phyloP scores from a whole-genome alignment of 2,329 filamentous ascomycete species.

The Scedosporium minutisporum region DNA sequence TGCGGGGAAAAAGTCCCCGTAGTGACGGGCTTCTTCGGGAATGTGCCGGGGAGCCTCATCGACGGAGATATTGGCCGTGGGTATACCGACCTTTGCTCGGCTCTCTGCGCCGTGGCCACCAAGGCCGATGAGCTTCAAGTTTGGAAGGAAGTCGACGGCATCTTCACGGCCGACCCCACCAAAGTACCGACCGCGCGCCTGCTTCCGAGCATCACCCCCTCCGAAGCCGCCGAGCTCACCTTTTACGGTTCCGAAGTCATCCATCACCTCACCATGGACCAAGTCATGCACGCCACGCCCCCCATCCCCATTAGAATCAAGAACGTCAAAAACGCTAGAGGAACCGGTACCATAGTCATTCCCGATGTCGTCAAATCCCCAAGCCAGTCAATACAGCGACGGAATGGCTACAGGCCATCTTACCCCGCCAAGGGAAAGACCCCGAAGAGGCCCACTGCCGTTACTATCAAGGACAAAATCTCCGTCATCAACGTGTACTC shows the following conservation, averaged over 20 bases:
- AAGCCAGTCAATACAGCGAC: slow-evolving; percentile 37
- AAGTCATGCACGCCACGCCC: slow-evolving; percentile 70
- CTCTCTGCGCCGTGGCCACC: slow-evolving; percentile 82
- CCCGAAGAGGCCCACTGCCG: slow-evolving; percentile 72
- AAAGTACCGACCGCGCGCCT: slow-evolving; percentile 91
- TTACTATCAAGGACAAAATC: slow-evolving; percentile 96
- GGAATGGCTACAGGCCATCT: slow-evolving; percentile 38
- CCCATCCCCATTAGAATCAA: slow-evolving; percentile 83
- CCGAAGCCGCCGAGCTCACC: slow-evolving; percentile 91
- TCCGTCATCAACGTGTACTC: slow-evolving; percentile 96
- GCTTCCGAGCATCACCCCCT: slow-evolving; percentile 80
- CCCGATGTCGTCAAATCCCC: slow-evolving; percentile 56
- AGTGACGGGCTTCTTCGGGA: slow-evolving; percentile 89
- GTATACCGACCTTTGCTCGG: slow-evolving; percentile 93
- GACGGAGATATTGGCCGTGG: slow-evolving; percentile 84
- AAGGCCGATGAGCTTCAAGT: slow-evolving; percentile 83
- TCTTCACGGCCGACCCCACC: slow-evolving; percentile 74
- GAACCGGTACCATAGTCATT: slow-evolving; percentile 70
- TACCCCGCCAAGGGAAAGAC: slow-evolving; percentile 36
- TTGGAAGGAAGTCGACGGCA: slow-evolving; percentile 98
- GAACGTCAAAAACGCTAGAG: slow-evolving; percentile 80
- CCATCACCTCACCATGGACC: slow-evolving; percentile 97
- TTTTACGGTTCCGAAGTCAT: slow-evolving; percentile 95
- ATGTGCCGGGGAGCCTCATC: slow-evolving; percentile 81
- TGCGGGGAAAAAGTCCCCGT: slow-evolving; percentile 65